Evolutionary conservation across 345 rosid species (phyloP).

Genomic region (Pistacia atlantica): DNA sequence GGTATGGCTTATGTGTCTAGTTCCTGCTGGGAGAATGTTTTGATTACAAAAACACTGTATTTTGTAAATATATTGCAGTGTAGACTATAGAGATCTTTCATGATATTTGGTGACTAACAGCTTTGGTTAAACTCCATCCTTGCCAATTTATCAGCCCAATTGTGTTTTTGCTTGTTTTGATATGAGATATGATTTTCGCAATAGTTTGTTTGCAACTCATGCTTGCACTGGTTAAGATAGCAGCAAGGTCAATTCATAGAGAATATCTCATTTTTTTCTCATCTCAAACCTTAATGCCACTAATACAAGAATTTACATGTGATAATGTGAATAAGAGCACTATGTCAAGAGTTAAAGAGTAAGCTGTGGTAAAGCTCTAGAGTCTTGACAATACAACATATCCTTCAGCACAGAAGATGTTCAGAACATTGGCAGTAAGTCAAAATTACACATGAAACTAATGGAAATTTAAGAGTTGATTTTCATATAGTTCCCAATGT

Average conservation of each 20-base stretch:
- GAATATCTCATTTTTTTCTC: no score
- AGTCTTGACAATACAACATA: not conserved
- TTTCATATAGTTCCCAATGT: not conserved
- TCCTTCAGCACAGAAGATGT: not conserved
- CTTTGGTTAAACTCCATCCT: not conserved
- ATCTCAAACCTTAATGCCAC: no score
- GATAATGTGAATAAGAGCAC: no score
- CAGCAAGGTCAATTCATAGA: no score
- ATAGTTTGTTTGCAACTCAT: no score
- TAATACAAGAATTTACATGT: no score
- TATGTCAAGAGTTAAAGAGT: no score
- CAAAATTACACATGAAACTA: not conserved
- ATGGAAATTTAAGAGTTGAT: not conserved
- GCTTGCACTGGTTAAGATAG: no score
- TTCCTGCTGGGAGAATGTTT: not conserved
- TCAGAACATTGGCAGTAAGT: not conserved
- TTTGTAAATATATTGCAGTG: not conserved
- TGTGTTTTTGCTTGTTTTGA: not conserved
- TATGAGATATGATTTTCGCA: no score
- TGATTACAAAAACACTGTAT: not conserved
- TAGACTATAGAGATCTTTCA: not conserved
- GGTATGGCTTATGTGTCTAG: not conserved
- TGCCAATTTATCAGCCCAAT: not conserved
- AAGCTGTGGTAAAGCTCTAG: no score
- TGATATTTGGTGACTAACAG: not conserved